phyloP scores from a whole-genome alignment of 768 basidiomycete species.

The Pulveroboletus ravenelii region DNA sequence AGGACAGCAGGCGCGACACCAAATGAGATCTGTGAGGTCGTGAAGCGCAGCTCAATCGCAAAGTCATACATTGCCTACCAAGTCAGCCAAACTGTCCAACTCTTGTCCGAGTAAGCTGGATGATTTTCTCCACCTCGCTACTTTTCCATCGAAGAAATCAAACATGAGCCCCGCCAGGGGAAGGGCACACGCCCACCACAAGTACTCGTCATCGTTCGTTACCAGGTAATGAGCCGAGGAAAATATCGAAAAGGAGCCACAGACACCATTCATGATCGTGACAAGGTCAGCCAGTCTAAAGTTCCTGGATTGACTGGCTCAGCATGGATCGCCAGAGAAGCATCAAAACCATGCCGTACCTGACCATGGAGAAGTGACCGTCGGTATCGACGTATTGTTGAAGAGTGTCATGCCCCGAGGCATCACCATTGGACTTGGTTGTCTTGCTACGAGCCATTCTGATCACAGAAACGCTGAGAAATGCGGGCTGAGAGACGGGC shows the following conservation, averaged over 20 bases:
- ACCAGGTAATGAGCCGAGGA: slow-evolving; percentile 86
- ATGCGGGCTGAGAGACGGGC: slow-evolving; percentile 7
- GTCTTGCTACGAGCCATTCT: slow-evolving; percentile 30
- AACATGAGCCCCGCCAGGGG: slow-evolving; percentile 95
- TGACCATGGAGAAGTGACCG: slow-evolving; percentile 96
- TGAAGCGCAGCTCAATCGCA: slow-evolving; percentile 2
- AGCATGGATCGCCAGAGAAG: slow-evolving; percentile 15
- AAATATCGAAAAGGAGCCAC: slow-evolving; percentile 93
- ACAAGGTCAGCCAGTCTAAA: slow-evolving; percentile 97
- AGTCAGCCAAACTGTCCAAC: slow-evolving; percentile 92
- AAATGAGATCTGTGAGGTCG: slow-evolving; percentile 75
- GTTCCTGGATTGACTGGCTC: slow-evolving; percentile 52
- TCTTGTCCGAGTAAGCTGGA: slow-evolving; percentile 96
- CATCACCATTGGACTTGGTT: slow-evolving; percentile 18
- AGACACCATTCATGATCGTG: slow-evolving; percentile 98
- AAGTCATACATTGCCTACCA: slow-evolving; percentile 43
- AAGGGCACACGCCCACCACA: slow-evolving; percentile 83
- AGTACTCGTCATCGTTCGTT: slow-evolving; percentile 70
- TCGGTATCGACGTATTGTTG: slow-evolving; percentile 85
- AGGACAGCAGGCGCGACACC: slow-evolving; percentile 95
- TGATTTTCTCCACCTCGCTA: slow-evolving; percentile 95
- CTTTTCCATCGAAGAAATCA: slow-evolving; percentile 96
- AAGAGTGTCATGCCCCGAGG: slow-evolving; percentile 36
- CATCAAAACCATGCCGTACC: slow-evolving; percentile 44
- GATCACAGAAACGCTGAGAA: background rate